Evolutionary conservation across 441 rosid species (phyloP), one percentile per base, ranked within the genome.

Genomic region (Jatropha podagrica): DNA sequence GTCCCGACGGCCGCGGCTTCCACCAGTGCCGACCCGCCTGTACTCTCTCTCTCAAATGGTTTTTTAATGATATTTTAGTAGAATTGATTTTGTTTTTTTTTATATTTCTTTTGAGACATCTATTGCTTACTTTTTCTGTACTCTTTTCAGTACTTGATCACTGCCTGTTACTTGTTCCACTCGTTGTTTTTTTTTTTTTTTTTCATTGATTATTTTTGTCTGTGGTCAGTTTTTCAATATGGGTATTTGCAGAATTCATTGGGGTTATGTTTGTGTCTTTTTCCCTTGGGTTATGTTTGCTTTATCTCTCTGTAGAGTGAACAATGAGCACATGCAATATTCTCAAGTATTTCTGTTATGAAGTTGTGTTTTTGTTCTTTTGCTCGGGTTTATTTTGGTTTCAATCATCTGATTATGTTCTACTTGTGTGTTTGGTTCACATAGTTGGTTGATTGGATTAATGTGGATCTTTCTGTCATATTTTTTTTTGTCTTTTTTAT

Each of bases 11-110:
- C 76, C 98, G 99, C 17, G 85, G 86, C 66, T 91, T 93, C 85
- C 95, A 84, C 68, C 95, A 95, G 86, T 95, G 98, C 80, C 81
- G 99, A 69, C 97, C 98, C 2, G 98, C 98, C n/a, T 92, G 99
- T 95, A 82, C 23, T 32, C 14, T 14, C 68, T 65, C 40, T 71
- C 18, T 74, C 62, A 52, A 15, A 52, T 54, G 7, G 14, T 10
- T 9, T 20, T 54, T n/a, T 26, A 20, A 27, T n/a, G 3, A 10
- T 18, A 3, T 63, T 41, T 40, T 65, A 1, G 1, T 17, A 11
- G 54, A 7, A 71, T 44, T 23, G 51, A 66, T 23, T 9, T 13
- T 63, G 7, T 51, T 17, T 44, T 71, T 71, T 38, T 52, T 54
- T 2, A 7, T 18, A 32, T 51, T 72, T 1, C 0, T 38, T 49